phyloP scores from a whole-genome alignment of 2,329 filamentous ascomycete species.

The Paracorniculantispora psalliotae region DNA sequence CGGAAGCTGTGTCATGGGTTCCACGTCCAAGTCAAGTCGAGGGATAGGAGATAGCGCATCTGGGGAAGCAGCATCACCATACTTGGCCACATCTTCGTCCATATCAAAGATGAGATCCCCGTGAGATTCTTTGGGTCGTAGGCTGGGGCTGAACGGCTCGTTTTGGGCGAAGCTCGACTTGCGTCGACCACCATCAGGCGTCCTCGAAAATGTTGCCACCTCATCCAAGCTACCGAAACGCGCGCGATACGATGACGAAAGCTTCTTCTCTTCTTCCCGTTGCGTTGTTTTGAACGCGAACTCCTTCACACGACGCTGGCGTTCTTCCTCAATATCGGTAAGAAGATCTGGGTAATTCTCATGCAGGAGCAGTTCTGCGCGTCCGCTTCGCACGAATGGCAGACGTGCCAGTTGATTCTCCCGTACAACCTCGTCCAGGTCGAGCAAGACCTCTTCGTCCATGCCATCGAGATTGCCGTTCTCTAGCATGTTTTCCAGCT shows the following conservation, averaged over 20 bases:
- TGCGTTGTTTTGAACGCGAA: slow-evolving; percentile 64
- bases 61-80: slow-evolving; percentile 26
- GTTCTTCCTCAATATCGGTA: slow-evolving; percentile 63
- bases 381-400: slow-evolving; percentile 72
- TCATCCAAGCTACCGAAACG: slow-evolving; percentile 65
- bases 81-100: slow-evolving; percentile 58
- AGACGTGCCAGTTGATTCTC: slow-evolving; percentile 75
- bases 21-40: slow-evolving; percentile 22
- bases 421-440: slow-evolving; percentile 75
- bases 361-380: slow-evolving; percentile 61
- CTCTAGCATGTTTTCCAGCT: slow-evolving; percentile 87
- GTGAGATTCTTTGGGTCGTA: slow-evolving; percentile 63
- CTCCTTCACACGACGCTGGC: slow-evolving; percentile 66
- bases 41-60: slow-evolving; percentile 15
- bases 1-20: slow-evolving; percentile 26
- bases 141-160: slow-evolving; percentile 58
- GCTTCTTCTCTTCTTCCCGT: slow-evolving; percentile 60
- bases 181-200: slow-evolving; percentile 40
- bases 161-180: slow-evolving; percentile 45
- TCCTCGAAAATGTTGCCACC: slow-evolving; percentile 33
- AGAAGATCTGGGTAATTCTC: slow-evolving; percentile 60
- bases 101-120: slow-evolving; percentile 88
- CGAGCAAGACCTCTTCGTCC: slow-evolving; percentile 73
- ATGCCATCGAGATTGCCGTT: slow-evolving; percentile 82
- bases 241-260: slow-evolving; percentile 55